Evolutionary conservation across 768 basidiomycete species (phyloP), one percentile per base, ranked within the genome.

Genomic region (Tulasnella sp.): DNA sequence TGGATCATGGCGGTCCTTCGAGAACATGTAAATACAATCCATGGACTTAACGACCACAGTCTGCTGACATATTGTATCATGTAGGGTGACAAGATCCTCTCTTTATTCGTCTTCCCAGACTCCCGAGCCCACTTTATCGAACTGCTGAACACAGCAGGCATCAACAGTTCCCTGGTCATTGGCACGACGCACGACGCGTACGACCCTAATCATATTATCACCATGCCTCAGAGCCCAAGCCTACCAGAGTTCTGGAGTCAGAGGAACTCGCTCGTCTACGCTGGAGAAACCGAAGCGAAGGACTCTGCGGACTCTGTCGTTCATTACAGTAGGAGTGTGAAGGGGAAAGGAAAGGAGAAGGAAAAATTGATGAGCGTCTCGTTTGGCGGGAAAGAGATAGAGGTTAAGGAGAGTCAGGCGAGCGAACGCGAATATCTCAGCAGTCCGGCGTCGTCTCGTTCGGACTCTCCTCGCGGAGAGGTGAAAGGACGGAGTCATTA

Each of bases 51-150:
- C n/a, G 45, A 43, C n/a, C 11, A 19, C 11, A 43, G 11, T 11
- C n/a, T 43, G 19, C 41, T 43, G 41, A 43, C 34, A 38, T 15
- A 38, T 38, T 38, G 7, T 7, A 38, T n/a, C 19, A 48, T 50
- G 13, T 19, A 89, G 88, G 79, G 78, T 38, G 72, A 74, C 26
- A 70, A 77, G 2, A 71, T 91, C 45, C 69, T 88, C 42, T 74
- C 70, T 13, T 71, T 76, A 1, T 87, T 88, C 66, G 71, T 87
- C 43, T 90, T 78, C 66, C 88, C 88, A 1, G 85, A 88, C 59
- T 88, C 88, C 11, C 80, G 88, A 3, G 81, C 79, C 2, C 75
- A 78, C 56, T 82, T 89, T 56, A 64, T 86, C n/a, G 70, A 76
- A 51, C 71, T 87, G 21, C 65, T 88, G 8, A 72, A 69, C 19